phyloP scores from a whole-genome alignment of 129 eudicot species.

The Artemisia argyi region DNA sequence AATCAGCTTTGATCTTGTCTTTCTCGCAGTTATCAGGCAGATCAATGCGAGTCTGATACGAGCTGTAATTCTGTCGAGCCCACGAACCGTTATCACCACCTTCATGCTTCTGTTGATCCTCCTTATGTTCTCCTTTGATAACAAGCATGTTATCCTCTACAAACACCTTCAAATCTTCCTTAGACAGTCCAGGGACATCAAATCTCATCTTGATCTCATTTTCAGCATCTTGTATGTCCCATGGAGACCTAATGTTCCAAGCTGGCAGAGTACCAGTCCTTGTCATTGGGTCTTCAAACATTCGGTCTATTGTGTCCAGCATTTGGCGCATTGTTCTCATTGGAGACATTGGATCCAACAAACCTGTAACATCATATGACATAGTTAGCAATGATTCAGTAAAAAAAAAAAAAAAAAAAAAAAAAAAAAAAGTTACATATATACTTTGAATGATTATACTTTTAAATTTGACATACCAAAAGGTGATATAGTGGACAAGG shows the following conservation, averaged over 20 bases:
- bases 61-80: slow-evolving; percentile 43
- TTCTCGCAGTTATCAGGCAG: slow-evolving; percentile 71
- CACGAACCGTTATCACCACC: slow-evolving; percentile 32
- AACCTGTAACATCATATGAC: slow-evolving; percentile 36
- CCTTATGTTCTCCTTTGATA: slow-evolving; percentile 61
- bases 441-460: not conserved
- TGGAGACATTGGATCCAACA: slow-evolving; percentile 69
- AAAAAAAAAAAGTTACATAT: too few species aligned
- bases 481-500: slow-evolving; percentile 31
- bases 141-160: slow-evolving; percentile 76
- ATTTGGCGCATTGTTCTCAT: slow-evolving; percentile 78
- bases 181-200: slow-evolving; percentile 80
- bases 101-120: slow-evolving; percentile 17
- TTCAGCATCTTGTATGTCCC: slow-evolving; percentile 69
- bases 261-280: slow-evolving; percentile 10
- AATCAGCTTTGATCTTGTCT: slow-evolving; percentile 75
- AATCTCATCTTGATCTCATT: slow-evolving; percentile 73
- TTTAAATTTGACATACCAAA: slow-evolving; percentile 26
- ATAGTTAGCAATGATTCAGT: not conserved
- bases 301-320: slow-evolving; percentile 64
- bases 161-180: slow-evolving; percentile 68
- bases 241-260: slow-evolving; percentile 54
- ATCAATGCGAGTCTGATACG: slow-evolving; percentile 49
- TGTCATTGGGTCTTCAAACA: slow-evolving; percentile 59
- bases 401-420: too few species aligned